Base-by-base conservation (phyloP, 2,329 filamentous ascomycete species). In the Neurospora sp. region DNA sequence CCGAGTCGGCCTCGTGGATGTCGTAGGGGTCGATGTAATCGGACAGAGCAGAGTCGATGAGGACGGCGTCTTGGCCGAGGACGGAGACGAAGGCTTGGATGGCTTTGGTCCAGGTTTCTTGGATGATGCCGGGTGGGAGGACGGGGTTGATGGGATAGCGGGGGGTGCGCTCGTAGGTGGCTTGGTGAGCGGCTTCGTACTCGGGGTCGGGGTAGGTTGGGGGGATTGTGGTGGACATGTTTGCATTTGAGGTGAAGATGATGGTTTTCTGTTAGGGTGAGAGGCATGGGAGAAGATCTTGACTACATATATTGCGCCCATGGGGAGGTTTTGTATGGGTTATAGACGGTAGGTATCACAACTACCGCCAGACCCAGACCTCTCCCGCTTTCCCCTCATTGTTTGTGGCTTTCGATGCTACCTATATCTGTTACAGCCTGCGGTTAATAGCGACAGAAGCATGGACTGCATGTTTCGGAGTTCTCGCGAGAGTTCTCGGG, bases 11-110 rank as follows among this genome's bases (percentile, higher is more conserved):
- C 70, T 83, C 82, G 3, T 78, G 78, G 10, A 83, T 77, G 74
- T 84, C 82, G 69, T 83, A 84, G 1, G 82, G 82, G 69, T 83
- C 82, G 62, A 83, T 81, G 70, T 83, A 83, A 69, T 83, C 82
- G 5, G 76, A 78, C 40, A 84, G 71, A 1, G 74, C 77, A 33
- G 79, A 76, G n/a, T 78, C 78, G 6, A 76, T 75, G 68, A 82
- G 79, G 1, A 84, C 80, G 3, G 80, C 77, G 17, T 81, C 77
- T 36, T 79, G 72, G 2, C 82, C 81, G 3, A 83, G 74, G 1
- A 77, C 72, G 12, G 70, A 71, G 67, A 76, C 75, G 66, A 81
- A 78, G 65, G 79, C 75, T 39, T 76, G 68, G 8, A 83, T 75
- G 2, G 81, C 82, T 11, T 71, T 68, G 23, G 78, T 75, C 62